Evolutionary conservation across 805 yeast species (phyloP).

Genomic region (Saccharomycopsis oosterbeekiorum): DNA sequence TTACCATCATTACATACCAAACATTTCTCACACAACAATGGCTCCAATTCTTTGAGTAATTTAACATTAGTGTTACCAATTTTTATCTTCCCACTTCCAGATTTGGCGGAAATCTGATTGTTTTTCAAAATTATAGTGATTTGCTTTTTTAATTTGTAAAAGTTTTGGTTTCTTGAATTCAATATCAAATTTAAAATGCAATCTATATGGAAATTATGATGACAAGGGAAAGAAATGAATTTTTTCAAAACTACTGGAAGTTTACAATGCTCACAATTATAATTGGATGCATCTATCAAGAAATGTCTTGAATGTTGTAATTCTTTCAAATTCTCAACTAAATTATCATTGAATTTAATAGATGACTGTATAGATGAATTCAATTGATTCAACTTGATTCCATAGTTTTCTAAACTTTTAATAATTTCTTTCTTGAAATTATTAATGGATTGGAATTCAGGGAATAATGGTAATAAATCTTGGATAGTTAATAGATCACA

Average conservation of each 20-base stretch:
- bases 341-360: slow-evolving; percentile 45
- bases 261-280: slow-evolving; percentile 54
- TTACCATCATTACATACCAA: slow-evolving; percentile 67
- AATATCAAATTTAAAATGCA: slow-evolving; percentile 61
- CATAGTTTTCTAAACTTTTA: slow-evolving; percentile 64
- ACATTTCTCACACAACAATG: slow-evolving; percentile 53
- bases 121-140: slow-evolving; percentile 16
- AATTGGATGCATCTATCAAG: slow-evolving; percentile 18
- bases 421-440: slow-evolving; percentile 79
- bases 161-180: slow-evolving; percentile 54
- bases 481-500: slow-evolving; percentile 54
- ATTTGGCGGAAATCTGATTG: neutral
- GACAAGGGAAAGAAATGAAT: slow-evolving; percentile 80
- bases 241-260: slow-evolving; percentile 60
- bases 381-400: slow-evolving; percentile 51
- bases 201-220: slow-evolving; percentile 81
- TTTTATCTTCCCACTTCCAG: slow-evolving; percentile 21
- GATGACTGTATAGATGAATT: slow-evolving; percentile 72
- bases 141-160: slow-evolving; percentile 49
- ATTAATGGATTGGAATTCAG: slow-evolving; percentile 73
- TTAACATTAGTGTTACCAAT: slow-evolving; percentile 23
- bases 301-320: slow-evolving; percentile 25
- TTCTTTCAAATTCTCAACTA: slow-evolving; percentile 47
- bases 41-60: slow-evolving; percentile 41
- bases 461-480: slow-evolving; percentile 76